Base-by-base conservation (phyloP, 139 green algal genomes). In the Micromonas commoda region DNA sequence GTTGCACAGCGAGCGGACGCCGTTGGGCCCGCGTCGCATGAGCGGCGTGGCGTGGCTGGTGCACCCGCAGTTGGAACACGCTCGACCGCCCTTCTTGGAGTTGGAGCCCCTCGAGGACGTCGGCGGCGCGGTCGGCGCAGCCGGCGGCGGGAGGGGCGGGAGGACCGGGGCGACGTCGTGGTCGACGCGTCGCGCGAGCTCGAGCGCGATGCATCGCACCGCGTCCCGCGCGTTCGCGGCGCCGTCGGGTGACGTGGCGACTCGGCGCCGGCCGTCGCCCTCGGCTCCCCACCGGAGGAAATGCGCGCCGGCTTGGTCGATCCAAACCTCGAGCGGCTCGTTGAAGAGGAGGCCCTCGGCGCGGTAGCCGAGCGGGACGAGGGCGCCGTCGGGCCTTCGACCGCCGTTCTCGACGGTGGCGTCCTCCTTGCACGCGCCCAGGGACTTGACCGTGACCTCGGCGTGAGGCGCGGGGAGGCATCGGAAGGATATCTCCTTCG, bases 1-100 rank as follows among this genome's bases (percentile, higher is more conserved):
- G 31, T 73, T 73, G 33, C 66, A 73, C 33, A 73, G 33, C 66
- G 66, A 57, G 26, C 66, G 28, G 1, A 73, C 33, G 31, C 66
- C 66, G 66, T 73, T 51, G 13, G 66, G 66, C 3, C 66, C 66
- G 23, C 66, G 31, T 39, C 66, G 66, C 66, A 73, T 73, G 32
- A 73, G 33, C 32, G 66, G 66, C 66, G 66, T 70, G n/a, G 63
- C 28, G 63, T 70, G 34, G 28, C 28, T 53, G 32, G 29, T 35
- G 28, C 16, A 24, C 32, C 66, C 66, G 66, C 66, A 73, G 66
- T 73, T 73, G 31, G 28, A 20, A 73, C 63, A 70, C 63, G 31
- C 28, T 23, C 63, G 63, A 70, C 24, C 24, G 31, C 54, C 54
- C 24, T 70, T 70, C 45, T 57, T 57, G 9, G 45, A 9, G 45